Base-by-base conservation (phyloP, 2,329 filamentous ascomycete species). In the Ceratocystiopsis sp. region DNA sequence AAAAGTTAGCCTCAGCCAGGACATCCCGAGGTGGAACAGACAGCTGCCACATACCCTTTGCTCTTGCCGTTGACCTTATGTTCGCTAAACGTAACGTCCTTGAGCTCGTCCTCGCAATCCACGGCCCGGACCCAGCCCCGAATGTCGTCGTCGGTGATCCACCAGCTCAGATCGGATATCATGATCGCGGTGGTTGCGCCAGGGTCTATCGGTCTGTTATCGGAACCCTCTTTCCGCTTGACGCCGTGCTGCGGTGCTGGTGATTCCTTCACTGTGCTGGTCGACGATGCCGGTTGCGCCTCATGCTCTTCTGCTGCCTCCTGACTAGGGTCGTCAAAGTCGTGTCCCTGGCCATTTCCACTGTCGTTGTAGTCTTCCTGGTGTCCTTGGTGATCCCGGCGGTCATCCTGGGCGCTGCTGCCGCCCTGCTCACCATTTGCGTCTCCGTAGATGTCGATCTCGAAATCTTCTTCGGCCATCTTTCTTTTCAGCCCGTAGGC, bases 61-160 rank as follows among this genome's bases (percentile, higher is more conserved):
- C 85, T 94, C 65, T 98, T 98, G 52, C 91, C 91, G 52, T 98
- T 98, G 40, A 96, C 87, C 59, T 98, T 98, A 62, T 96, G 91
- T 59, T 98, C 91, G 54, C 85, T 95, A 59, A 96, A 98, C 0
- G 87, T 94, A 42, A 98, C 76, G 48, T 96, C 91, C 54, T 84
- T 86, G 16, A 96, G 65, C 54, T 94, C 84, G 38, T 79, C 72
- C 59, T 96, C 91, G 52, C 77, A 84, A 2, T 73, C 74, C n/a
- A 81, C 84, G 50, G 83, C 72, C 50, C 78, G 77, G 19, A 82
- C 70, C 84, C 86, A 95, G 41, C 81, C 83, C 42, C 91, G 81
- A 45, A 98, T 75, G 53, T 96, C 86, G 55, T 98, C 91, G 57
- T 98, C 91, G 3, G 83, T 93, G 29, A 79, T 87, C 89, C 89